Evolutionary conservation across 1,139 yeast genomes (phyloP), one percentile per base, ranked within the genome.

Genomic region (Kodamaea ohmeri): DNA sequence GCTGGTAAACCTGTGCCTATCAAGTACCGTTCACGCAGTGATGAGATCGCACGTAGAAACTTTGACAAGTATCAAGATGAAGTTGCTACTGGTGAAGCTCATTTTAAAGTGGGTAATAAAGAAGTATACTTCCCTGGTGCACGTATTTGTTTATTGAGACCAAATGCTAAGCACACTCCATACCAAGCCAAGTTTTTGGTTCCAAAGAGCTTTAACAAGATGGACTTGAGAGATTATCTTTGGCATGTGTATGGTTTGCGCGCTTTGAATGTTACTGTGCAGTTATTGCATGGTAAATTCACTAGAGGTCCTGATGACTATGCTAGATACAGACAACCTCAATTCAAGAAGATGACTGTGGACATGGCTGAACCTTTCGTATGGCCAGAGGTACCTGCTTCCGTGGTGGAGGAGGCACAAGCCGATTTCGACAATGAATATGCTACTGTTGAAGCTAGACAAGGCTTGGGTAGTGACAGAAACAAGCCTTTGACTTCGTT

Each of bases 161-260:
- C 96, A 34, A 85, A 85, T 55, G 96, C 97, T 16, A 87, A 87
- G 57, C 95, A 87, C 62, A 86, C 96, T 1, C 97, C 97, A 37
- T 88, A 83, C 63, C 97, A 89, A 61, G 97, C 97, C 36, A 89
- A 88, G 61, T 90, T 90, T 58, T 78, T 86, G 49, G 97, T 90
- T 22, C 97, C 97, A 17, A 80, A 87, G 56, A 78, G 86, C 43
- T 88, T 89, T 72, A 90, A 90, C 67, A 88, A 88, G 61, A 71
- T 89, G 66, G 97, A 89, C 57, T 72, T 90, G 50, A 76, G 97
- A 61, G 97, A 90, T 65, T 90, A 90, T 56, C 71, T 90, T 48
- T 90, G 83, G 78, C 80, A 89, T 55, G 71, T 90, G 4, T 90
- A 90, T 55, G 95, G 95, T 2, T 71, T 90, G 49, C 74, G 96